Evolutionary conservation across 1,139 yeast species (phyloP), one percentile per base, ranked within the genome.

Genomic region (Scheffersomyces quercinus): DNA sequence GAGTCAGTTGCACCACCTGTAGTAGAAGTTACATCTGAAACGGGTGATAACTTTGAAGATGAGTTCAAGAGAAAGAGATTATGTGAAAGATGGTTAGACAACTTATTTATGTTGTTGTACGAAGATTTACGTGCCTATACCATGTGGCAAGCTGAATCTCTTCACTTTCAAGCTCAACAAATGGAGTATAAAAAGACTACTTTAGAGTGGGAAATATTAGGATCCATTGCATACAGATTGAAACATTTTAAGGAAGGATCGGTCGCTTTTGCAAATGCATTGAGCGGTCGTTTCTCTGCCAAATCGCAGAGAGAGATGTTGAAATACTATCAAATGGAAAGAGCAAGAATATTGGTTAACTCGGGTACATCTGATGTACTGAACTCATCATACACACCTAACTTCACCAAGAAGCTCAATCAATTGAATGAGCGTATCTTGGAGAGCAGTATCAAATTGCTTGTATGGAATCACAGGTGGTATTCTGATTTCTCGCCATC

Each of bases 381-480:
- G 28, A 52, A 47, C 32, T 44, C 48, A 12, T 51, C 53, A 35
- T 51, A 60, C 36, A 54, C 60, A 5, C 67, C 60, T 39, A 70
- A 65, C 48, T 65, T 62, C 51, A 65, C 76, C 24, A 77, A 79
- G 48, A 54, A 68, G 45, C 66, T 77, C 38, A 68, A 74, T 47
- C 79, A 73, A 47, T 63, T 83, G 44, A 82, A 83, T 58, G 82
- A 79, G 43, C 75, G 77, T 50, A 81, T 88, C 15, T 71, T 90
- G 52, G 93, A 86, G 49, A 70, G 87, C 35, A 70, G 84, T 47
- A 88, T 90, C 39, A 86, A 85, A 55, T 70, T 93, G 45, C 71
- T 86, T 31, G 96, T 95, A 15, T 93, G 98, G 97, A 88, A 90
- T 60, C 98, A 90, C 65, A 82, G 99, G 60, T 95, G 99, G 99